phyloP scores from a whole-genome alignment of 1,284 basidiomycete genomes.

The Boletus sp. region DNA sequence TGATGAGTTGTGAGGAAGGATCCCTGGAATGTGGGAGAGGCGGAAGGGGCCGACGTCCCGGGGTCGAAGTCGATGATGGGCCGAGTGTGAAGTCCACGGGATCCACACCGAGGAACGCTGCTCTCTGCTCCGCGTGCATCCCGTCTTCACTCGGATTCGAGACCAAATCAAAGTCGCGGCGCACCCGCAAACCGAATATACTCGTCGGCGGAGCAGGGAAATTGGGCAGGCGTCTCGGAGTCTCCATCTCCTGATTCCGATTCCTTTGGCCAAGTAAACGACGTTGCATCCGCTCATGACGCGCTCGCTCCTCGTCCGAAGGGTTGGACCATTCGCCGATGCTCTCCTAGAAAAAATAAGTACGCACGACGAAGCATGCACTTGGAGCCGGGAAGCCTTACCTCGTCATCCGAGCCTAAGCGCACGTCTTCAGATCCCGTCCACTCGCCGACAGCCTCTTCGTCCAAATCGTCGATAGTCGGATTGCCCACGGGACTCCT shows the following conservation, averaged over 20 bases:
- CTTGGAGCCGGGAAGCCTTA: conserved; percentile 30
- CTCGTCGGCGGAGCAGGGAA: conserved; percentile 71
- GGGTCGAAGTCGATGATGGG: conserved; percentile 35
- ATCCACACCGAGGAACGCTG: conserved; percentile 44
- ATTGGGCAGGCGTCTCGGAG: conserved; percentile 66
- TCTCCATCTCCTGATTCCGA: conserved; percentile 32
- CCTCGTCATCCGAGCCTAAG: conserved; percentile 59
- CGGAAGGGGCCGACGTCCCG: conserved; percentile 48
- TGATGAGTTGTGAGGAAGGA: conserved; percentile 55
- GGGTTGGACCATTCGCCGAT: conserved; percentile 87
- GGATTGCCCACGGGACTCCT: conserved; percentile 31
- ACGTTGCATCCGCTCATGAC: conserved; percentile 59
- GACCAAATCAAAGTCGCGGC: conserved; percentile 60
- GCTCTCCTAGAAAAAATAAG: conserved; percentile 47
- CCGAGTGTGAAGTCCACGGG: conserved; percentile 34
- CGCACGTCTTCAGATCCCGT: conserved; percentile 72
- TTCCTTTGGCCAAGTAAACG: conserved; percentile 50
- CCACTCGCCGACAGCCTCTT: conserved; percentile 67
- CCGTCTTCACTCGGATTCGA: conserved; percentile 82
- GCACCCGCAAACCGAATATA: conserved; percentile 36
- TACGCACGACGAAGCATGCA: conserved; percentile 3
- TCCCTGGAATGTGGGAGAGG: conserved; percentile 62
- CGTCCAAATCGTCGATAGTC: conserved; percentile 38
- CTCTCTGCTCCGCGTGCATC: conserved; percentile 33
- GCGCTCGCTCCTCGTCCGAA: conserved; percentile 77